phyloP scores from a whole-genome alignment of 2,329 filamentous ascomycete species.

The Fusarium sp. region DNA sequence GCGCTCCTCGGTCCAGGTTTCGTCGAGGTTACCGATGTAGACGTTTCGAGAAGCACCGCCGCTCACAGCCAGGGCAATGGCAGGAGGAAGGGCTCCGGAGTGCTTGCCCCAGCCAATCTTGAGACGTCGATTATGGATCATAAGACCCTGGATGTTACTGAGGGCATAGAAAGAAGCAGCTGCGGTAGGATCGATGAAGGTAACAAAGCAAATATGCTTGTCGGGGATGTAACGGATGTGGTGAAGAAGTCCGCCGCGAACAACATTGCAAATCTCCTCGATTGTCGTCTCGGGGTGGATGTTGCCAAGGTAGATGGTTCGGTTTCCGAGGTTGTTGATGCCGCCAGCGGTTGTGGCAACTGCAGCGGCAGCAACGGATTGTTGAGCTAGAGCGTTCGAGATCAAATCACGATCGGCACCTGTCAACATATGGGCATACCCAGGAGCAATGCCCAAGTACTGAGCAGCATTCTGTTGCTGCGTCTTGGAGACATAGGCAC shows the following conservation, averaged over 20 bases:
- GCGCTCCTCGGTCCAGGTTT: constrained; percentile 96
- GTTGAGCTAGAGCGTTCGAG: constrained; percentile 94
- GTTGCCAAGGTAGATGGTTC: constrained; percentile 97
- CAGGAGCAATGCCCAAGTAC: constrained; percentile 95
- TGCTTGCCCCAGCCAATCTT: constrained; percentile 99
- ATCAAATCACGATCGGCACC: constrained; percentile 96
- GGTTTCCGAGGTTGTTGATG: constrained; percentile 96
- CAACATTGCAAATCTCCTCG: constrained; percentile 99
- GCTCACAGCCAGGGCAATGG: constrained; percentile 94
- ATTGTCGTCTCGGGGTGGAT: constrained; percentile 99
- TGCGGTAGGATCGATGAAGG: constrained; percentile 97
- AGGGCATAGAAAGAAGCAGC: constrained; percentile 97
- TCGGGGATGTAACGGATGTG: constrained; percentile 99
- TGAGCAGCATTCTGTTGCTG: constrained; percentile 99
- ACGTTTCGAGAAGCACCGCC: constrained; percentile 98
- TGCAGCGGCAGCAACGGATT: constrained; percentile 95
- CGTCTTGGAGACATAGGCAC: constrained; percentile 98
- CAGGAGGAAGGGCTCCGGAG: constrained; percentile 93
- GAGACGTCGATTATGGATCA: constrained; percentile 98
- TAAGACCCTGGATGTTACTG: constrained; percentile 95
- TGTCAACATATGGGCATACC: constrained; percentile 95
- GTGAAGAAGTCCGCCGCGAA: constrained; percentile 92
- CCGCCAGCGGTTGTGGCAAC: constrained; percentile 97
- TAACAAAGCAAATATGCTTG: constrained; percentile 99
- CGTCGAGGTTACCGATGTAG: constrained; percentile 96